These are phyloP conservation scores for Vaccinium myrtillus DNA, from an alignment of 148 eudicot genomes.

Conservation along the genomic window DNA sequence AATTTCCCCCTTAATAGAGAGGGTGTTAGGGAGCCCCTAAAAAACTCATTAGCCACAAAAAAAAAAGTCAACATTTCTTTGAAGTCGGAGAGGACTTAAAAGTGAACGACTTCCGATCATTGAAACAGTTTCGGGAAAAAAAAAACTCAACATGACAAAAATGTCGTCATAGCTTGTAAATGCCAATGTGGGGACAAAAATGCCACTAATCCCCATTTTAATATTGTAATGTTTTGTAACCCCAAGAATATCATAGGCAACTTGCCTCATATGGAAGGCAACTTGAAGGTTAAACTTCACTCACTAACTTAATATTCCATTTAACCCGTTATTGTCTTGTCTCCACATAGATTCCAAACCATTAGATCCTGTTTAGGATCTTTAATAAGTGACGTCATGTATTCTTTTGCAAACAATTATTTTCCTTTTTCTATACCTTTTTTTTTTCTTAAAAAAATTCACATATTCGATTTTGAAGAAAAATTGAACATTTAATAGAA, in stretches of 20 bases:
- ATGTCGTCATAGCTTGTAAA: not conserved
- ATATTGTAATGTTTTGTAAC: not conserved
- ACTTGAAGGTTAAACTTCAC: constrained; percentile 12
- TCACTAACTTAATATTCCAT: constrained; percentile 15
- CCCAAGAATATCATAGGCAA: not conserved
- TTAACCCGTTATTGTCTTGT: constrained; percentile 24
- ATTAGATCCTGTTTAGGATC: not conserved
- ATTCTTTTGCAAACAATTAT: not conserved
- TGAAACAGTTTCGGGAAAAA: not conserved
- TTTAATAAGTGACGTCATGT: not conserved
- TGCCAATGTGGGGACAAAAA: constrained; percentile 8
- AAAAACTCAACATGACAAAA: not conserved
- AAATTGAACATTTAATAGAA: too few relatives aligned
- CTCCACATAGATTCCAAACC: constrained; percentile 40
- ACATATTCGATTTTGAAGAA: not conserved
- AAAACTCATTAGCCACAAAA: not conserved
- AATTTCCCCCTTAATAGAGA: not conserved
- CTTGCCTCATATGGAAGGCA: constrained; percentile 6
- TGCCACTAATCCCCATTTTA: not conserved
- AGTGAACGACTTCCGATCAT: not conserved
- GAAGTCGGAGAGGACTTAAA: not conserved
- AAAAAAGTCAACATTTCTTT: not conserved
- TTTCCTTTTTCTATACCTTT: not conserved
- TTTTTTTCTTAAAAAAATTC: too few relatives aligned
- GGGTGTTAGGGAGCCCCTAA: too few relatives aligned